Base-by-base conservation (phyloP, 2,329 filamentous ascomycete species). In the Ascomycota sp. region DNA sequence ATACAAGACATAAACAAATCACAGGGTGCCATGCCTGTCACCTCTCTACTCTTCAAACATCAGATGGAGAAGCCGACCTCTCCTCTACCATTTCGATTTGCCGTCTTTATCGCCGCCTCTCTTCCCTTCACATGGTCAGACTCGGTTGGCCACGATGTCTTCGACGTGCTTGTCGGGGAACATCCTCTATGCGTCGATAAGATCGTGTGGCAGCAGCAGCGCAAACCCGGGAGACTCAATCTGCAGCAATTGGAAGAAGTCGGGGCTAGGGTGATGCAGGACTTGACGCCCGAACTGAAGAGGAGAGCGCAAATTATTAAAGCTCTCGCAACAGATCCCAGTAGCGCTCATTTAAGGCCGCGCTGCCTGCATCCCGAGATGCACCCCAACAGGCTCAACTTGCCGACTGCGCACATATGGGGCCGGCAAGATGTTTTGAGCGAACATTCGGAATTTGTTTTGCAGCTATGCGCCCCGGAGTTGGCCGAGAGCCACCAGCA, bases 331-430 rank as follows among this genome's bases (percentile, higher is more conserved):
- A 26, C 21, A 4, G 9, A 30, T 16, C 28, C 24, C 1, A 7
- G 21, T 1, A 34, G 30, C 9, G 12, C 33, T 13, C 28, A 29
- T 26, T 13, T 30, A 7, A 34, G 21, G 25, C 33, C 29, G 11
- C 33, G 29, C n/a, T 24, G n/a, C 4, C 10, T 34, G 6, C 29
- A 31, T 11, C 33, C 33, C n/a, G 29, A 30, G 10, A 24, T 34
- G 33, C 24, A 34, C 9, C 12, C 21, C 4, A 28, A 31, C 9
- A 31, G 33, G 21, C 33, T 34, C 24, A 12, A 34, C 10, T 25
- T 34, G 9, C 25, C 25, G 6, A 34, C 33, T 9, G 33, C 33
- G 6, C 33, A 34, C 13, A 31, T 34, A n/a, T 34, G 33, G 33
- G 33, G 33, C 11, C 29, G 33, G 8, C 9, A 30, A 9, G 33